Conservation (phyloP, 345 rosid genomes). For the Salix brachista region DNA sequence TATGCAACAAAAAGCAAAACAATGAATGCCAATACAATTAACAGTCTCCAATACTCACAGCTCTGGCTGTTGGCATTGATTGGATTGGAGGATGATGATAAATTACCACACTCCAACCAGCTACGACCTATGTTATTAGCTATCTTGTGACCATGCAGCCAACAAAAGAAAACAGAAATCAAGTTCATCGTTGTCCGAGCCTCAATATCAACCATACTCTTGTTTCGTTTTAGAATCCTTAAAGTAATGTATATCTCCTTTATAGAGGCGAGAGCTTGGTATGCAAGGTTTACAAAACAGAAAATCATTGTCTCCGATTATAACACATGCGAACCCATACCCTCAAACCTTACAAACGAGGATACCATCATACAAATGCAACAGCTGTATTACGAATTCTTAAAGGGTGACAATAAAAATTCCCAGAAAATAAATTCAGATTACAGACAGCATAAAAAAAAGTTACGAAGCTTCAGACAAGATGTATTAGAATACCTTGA, state of each 20-base stretch:
- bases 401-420: neutral
- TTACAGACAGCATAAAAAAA: neutral
- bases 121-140: neutral
- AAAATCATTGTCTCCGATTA: neutral
- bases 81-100: neutral
- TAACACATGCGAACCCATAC: neutral
- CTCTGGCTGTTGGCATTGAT: neutral
- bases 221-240: neutral
- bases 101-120: neutral
- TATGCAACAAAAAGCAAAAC: neutral
- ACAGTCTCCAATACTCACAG: neutral
- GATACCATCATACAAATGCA: neutral
- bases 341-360: neutral
- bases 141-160: neutral
- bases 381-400: neutral
- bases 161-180: neutral
- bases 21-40: neutral
- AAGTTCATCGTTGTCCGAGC: neutral
- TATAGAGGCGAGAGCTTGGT: neutral
- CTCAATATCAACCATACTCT: neutral
- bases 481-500: constrained; percentile 50
- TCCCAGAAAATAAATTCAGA: neutral
- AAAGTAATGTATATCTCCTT: neutral
- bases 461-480: neutral
- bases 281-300: neutral